Percentiles rank a stretch among this genome's conserved stretches.
phyloP scores from a whole-genome alignment of 495 filamentous ascomycete species.

The Elasticomyces elasticus region DNA sequence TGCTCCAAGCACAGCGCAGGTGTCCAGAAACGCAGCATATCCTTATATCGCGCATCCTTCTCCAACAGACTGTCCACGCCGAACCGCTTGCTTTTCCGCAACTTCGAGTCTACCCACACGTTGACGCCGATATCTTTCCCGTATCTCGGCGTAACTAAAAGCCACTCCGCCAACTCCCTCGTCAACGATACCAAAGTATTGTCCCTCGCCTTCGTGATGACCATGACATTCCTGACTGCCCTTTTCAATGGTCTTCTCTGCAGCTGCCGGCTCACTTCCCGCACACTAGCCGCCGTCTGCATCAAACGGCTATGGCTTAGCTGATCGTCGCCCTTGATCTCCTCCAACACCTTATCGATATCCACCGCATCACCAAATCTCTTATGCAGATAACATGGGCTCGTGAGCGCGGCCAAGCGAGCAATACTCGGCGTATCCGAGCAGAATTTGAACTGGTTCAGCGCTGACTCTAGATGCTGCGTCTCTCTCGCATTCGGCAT shows the following conservation, averaged over 20 bases:
- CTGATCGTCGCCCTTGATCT: slow-evolving; percentile 81
- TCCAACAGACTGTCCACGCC: slow-evolving; percentile 62
- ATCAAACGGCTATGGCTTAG: slow-evolving; percentile 86
- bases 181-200: slow-evolving; percentile 80
- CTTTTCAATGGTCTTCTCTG: slow-evolving; percentile 79
- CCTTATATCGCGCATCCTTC: slow-evolving; percentile 57
- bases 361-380: slow-evolving; percentile 93
- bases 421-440: slow-evolving; percentile 29
- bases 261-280: slow-evolving; percentile 89
- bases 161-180: slow-evolving; percentile 73
- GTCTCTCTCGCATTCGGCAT: slow-evolving; percentile 4
- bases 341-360: slow-evolving; percentile 87
- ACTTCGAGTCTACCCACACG: slow-evolving; percentile 89
- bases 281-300: slow-evolving; percentile 86
- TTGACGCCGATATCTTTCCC: slow-evolving; percentile 70
- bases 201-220: slow-evolving; percentile 91
- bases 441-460: slow-evolving; percentile 13
- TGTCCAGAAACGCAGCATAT: slow-evolving; percentile 87
- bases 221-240: slow-evolving; percentile 84
- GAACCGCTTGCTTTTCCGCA: slow-evolving; percentile 78
- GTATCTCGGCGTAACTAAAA: slow-evolving; percentile 74
- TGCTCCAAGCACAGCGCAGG: slow-evolving; percentile 84
- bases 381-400: slow-evolving; percentile 95
- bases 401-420: slow-evolving; percentile 53
- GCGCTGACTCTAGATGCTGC: slow-evolving; percentile 21